A percentile compares a stretch with the other conserved stretches of the same genome.
These are phyloP conservation scores for Phytophthora sojae DNA, from an alignment of 352 stramenopile species.

Conservation along the genomic window DNA sequence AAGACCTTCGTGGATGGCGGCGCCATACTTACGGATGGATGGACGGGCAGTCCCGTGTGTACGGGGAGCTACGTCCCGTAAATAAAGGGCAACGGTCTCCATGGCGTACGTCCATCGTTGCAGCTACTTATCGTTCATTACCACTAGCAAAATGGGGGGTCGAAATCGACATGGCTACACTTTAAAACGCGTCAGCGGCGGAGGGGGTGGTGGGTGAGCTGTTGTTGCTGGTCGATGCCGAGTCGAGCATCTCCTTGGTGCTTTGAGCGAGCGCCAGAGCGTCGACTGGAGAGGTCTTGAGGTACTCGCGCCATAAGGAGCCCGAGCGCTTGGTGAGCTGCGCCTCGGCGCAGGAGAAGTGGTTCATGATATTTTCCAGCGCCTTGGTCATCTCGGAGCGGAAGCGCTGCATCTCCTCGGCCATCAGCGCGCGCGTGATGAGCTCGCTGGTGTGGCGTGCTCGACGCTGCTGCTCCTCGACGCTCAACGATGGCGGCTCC, in stretches of 20 bases:
- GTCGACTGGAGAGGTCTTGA: constrained; percentile 49
- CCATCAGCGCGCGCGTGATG: constrained; percentile 65
- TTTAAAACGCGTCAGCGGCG: constrained; percentile 31
- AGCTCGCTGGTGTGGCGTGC: constrained; percentile 49
- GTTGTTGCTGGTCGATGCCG: constrained; percentile 12
- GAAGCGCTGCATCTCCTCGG: constrained; percentile 73
- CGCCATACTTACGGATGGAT: neutral
- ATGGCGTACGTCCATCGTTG: neutral
- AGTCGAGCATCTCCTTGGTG: constrained; percentile 55
- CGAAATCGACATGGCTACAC: constrained; percentile 10
- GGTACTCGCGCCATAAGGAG: constrained; percentile 59
- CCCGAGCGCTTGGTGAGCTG: constrained; percentile 63
- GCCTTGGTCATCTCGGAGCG: constrained; percentile 46
- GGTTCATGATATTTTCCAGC: constrained; percentile 59
- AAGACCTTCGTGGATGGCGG: constrained; percentile 13
- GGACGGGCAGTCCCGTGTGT: neutral
- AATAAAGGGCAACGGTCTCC: neutral
- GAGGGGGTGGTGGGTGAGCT: neutral
- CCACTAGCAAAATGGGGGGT: neutral
- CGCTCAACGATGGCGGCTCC: constrained; percentile 41
- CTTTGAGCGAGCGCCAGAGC: constrained; percentile 47
- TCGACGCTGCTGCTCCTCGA: constrained; percentile 52
- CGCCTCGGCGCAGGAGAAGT: constrained; percentile 66
- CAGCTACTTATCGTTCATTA: neutral
- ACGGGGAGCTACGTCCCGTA: neutral